A percentile compares a stretch with the other conserved stretches of the same genome.
phyloP scores from a whole-genome alignment of 495 filamentous ascomycete genomes.

The Aspergillus biplanus region DNA sequence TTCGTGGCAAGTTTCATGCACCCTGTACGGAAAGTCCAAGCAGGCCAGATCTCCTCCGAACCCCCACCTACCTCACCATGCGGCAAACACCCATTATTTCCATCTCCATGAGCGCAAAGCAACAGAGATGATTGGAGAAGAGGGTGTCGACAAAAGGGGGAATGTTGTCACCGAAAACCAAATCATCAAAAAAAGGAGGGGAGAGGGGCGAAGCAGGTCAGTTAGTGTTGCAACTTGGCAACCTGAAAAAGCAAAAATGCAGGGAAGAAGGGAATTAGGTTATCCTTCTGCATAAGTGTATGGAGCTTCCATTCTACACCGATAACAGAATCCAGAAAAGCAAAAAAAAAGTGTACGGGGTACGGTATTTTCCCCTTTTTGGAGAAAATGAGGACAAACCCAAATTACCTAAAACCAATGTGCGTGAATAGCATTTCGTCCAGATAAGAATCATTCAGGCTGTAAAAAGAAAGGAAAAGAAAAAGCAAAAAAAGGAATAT shows the following conservation, averaged over 20 bases:
- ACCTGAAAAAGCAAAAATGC: not conserved
- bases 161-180: not conserved
- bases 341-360: not conserved
- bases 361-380: not conserved
- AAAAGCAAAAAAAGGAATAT: not conserved
- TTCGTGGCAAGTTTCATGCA: no score
- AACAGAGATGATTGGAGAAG: not conserved
- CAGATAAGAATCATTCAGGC: not conserved
- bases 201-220: not conserved
- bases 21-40: no score
- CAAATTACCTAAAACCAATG: not conserved
- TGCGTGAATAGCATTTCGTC: not conserved
- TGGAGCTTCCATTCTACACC: not conserved
- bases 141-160: not conserved
- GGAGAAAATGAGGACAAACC: not conserved
- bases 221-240: not conserved
- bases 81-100: no score
- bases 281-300: conserved; percentile 17
- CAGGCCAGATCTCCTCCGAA: no score
- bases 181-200: not conserved
- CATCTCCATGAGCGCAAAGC: no score
- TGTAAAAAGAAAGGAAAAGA: not conserved
- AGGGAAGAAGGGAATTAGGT: conserved; percentile 11
- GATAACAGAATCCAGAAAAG: not conserved
- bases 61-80: no score